A percentile compares a stretch with the other conserved stretches of the same genome.
Evolutionary conservation across 805 yeast genomes (phyloP).

Genomic region (Danielozyma ontarioensis): DNA sequence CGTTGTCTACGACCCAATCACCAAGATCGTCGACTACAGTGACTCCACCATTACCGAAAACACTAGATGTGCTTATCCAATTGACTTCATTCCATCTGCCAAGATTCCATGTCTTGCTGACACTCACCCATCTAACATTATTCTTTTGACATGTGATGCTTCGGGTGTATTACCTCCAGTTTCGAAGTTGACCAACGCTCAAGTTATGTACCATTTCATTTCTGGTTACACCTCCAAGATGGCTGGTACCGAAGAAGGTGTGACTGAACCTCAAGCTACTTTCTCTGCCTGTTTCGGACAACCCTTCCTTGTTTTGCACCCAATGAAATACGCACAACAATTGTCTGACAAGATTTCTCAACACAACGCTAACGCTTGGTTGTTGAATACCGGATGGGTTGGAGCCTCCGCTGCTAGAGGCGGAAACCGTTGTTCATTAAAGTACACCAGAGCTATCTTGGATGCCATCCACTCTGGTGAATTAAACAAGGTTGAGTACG

Average conservation of each 20-base stretch:
- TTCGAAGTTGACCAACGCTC: constrained; percentile 86
- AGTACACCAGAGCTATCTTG: constrained; percentile 93
- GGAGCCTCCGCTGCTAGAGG: constrained; percentile 90
- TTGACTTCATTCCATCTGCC: constrained; percentile 93
- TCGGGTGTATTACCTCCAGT: constrained; percentile 98
- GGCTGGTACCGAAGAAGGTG: constrained; percentile 99
- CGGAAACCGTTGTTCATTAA: constrained; percentile 96
- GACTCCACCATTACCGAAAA: constrained; percentile 86
- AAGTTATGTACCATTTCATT: constrained; percentile 98
- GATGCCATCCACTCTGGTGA: constrained; percentile 93
- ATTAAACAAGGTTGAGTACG: constrained; percentile 73
- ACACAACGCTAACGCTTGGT: constrained; percentile 92
- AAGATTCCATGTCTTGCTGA: constrained; percentile 91
- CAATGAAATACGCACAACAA: constrained; percentile 97
- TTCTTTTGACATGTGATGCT: constrained; percentile 94
- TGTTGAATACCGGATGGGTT: constrained; percentile 97
- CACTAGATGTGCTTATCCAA: constrained; percentile 98
- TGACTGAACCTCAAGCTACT: constrained; percentile 96
- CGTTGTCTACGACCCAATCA: constrained; percentile 72
- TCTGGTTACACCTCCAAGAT: constrained; percentile 98
- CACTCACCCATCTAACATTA: constrained; percentile 86
- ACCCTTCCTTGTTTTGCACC: constrained; percentile 96
- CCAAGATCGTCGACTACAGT: constrained; percentile 82
- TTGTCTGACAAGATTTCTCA: constrained; percentile 85
- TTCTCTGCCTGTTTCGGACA: constrained; percentile 99